These are phyloP conservation scores for Garcia nutans DNA, from an alignment of 345 rosid species.

Conservation along the genomic window DNA sequence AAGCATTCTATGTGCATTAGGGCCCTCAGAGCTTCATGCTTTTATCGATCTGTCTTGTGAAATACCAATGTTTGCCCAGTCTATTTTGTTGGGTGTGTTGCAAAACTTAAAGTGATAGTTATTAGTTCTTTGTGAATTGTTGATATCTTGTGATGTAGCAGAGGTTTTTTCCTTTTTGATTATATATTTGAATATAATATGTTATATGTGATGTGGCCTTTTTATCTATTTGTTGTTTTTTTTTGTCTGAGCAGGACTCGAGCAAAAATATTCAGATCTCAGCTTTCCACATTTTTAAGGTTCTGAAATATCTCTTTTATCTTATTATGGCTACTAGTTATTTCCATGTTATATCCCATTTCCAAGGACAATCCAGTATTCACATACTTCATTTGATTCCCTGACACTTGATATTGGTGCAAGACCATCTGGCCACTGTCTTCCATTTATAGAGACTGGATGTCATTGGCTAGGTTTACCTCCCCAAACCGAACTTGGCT, in stretches of 20 bases:
- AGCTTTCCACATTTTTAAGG: constrained; percentile 98
- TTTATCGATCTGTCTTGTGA: constrained; percentile 4
- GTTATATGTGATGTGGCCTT: neutral
- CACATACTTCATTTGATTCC: neutral
- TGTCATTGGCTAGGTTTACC: neutral
- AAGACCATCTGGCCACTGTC: neutral
- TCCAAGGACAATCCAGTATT: neutral
- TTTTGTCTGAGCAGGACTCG: constrained; percentile 63
- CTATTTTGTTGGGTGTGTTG: neutral
- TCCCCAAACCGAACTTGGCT: neutral
- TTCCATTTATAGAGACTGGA: neutral
- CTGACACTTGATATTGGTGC: neutral
- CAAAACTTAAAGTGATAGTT: neutral
- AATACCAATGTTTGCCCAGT: neutral
- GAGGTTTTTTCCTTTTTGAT: neutral
- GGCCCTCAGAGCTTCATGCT: neutral
- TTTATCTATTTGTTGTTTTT: constrained; percentile 14
- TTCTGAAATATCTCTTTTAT: constrained; percentile 19
- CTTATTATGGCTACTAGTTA: neutral
- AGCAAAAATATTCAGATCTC: constrained; percentile 90
- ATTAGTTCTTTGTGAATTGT: neutral
- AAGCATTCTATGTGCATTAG: neutral
- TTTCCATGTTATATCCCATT: neutral
- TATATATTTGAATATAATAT: neutral
- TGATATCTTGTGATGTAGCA: too few species aligned